phyloP scores from a whole-genome alignment of 306 rosid species.

The Alnus rubra region DNA sequence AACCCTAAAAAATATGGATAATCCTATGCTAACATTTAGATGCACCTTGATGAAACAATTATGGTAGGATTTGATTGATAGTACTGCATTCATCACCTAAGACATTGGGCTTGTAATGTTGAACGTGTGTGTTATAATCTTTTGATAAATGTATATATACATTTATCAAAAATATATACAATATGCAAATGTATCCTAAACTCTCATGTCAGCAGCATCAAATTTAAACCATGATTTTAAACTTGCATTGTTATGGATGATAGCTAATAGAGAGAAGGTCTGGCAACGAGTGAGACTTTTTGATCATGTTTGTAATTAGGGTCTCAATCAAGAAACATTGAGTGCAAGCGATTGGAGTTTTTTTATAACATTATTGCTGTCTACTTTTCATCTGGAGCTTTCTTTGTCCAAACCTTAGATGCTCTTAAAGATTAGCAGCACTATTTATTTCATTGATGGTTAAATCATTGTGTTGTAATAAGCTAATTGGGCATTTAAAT shows the following conservation, averaged over 20 bases:
- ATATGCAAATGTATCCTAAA: neutral
- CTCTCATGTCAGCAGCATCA: neutral
- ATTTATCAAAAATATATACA: too few species aligned
- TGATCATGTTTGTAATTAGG: neutral
- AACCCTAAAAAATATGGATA: neutral
- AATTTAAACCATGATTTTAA: neutral
- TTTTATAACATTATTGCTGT: neutral
- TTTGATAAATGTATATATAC: neutral
- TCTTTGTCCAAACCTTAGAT: neutral
- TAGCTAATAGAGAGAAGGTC: neutral
- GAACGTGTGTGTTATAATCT: neutral
- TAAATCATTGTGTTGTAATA: neutral
- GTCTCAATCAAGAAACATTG: neutral
- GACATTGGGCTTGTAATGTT: neutral
- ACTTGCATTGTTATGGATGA: neutral
- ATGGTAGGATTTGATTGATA: neutral
- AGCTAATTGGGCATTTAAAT: neutral
- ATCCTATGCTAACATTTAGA: neutral
- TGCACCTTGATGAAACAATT: neutral
- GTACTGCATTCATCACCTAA: neutral
- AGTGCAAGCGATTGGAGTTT: neutral
- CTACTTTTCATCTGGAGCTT: neutral
- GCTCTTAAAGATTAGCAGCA: constrained; percentile 3
- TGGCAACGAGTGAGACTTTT: neutral
- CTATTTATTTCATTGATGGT: neutral